A percentile compares a stretch with the other conserved stretches of the same genome.
Conservation (phyloP, 192 early-diverging fungal genomes). For the Diversispora eburnea region DNA sequence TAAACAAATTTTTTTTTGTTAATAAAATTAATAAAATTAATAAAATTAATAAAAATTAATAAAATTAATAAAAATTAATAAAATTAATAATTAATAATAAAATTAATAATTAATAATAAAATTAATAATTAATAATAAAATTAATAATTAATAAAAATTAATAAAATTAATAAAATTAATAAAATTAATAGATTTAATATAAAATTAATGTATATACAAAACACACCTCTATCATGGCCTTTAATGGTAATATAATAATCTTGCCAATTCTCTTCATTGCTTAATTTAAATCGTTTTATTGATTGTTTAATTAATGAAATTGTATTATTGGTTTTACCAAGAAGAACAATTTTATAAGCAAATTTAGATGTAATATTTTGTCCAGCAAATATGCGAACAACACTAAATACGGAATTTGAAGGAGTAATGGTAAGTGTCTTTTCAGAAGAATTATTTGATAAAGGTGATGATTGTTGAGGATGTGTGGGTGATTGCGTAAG, state of each 20-base stretch:
- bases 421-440: not conserved
- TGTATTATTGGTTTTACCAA: slow-evolving; percentile 41
- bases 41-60: too few relatives aligned
- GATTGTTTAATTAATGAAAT: slow-evolving; percentile 49
- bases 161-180: too few relatives aligned
- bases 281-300: slow-evolving; percentile 50
- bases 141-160: too few relatives aligned
- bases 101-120: too few relatives aligned
- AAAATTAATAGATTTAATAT: too few relatives aligned
- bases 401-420: slow-evolving; percentile 29
- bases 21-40: too few relatives aligned
- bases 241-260: slow-evolving; percentile 53
- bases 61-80: too few relatives aligned
- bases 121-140: too few relatives aligned
- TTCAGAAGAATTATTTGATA: not conserved
- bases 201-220: not conserved
- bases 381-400: slow-evolving; percentile 53
- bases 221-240: slow-evolving; percentile 45
- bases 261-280: slow-evolving; percentile 38
- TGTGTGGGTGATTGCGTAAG: not conserved
- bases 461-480: not conserved
- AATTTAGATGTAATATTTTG: slow-evolving; percentile 33
- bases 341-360: slow-evolving; percentile 51
- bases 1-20: too few relatives aligned
- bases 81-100: too few relatives aligned